These are phyloP conservation scores for Cryptosporidium ryanae DNA, from an alignment of 169 alveolate species.

Conservation along the genomic window DNA sequence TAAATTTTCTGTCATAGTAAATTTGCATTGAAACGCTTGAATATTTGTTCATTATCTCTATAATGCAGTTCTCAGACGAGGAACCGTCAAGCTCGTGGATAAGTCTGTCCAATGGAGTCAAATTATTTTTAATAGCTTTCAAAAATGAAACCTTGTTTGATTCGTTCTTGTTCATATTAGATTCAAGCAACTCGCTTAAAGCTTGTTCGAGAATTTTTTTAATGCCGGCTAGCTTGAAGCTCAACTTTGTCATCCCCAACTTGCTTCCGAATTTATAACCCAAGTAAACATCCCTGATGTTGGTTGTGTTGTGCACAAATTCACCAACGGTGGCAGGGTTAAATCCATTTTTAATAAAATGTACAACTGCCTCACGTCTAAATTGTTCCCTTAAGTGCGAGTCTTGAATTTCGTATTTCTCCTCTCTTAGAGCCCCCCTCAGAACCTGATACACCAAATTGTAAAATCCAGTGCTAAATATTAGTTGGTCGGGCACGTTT, in stretches of 20 bases:
- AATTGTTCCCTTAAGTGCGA: slow-evolving; percentile 1
- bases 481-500: slow-evolving; percentile 26
- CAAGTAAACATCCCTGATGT: neutral
- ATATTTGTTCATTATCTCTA: slow-evolving; percentile 23
- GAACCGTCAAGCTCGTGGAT: slow-evolving; percentile 13
- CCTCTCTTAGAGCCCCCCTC: neutral
- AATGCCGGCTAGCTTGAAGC: slow-evolving; percentile 3
- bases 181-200: neutral
- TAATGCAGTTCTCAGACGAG: slow-evolving; percentile 34
- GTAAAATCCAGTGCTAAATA: slow-evolving; percentile 21
- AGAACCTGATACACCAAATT: slow-evolving; percentile 2
- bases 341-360: slow-evolving; percentile 23
- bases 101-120: slow-evolving; percentile 23
- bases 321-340: slow-evolving; percentile 25
- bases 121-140: neutral
- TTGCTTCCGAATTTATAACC: slow-evolving; percentile 18
- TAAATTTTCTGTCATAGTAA: slow-evolving; percentile 12
- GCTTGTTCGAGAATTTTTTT: neutral
- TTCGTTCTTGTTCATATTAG: neutral
- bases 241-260: slow-evolving; percentile 42
- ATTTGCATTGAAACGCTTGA: neutral
- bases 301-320: neutral
- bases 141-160: slow-evolving; percentile 14
- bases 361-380: neutral
- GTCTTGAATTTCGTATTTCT: slow-evolving; percentile 8